Evolutionary conservation across 2,329 filamentous ascomycete species (phyloP), one percentile per base, ranked within the genome.

Genomic region (Epichloe uncinata): DNA sequence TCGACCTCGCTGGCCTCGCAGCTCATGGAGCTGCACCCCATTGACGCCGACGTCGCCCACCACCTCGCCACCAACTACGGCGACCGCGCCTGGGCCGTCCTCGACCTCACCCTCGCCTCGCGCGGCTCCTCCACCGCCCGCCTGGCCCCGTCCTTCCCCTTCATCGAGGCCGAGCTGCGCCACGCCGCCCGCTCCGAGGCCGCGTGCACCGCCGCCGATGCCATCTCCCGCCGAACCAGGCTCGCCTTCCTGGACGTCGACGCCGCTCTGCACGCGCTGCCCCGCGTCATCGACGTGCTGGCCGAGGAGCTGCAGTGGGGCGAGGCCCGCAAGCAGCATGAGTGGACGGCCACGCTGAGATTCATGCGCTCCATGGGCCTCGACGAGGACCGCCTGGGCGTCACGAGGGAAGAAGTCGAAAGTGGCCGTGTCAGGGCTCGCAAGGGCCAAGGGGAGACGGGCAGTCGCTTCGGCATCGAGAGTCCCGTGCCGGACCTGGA

Each of bases 171-270:
- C 33, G 84, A 88, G 64, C 72, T 88, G 35, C 77, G 82, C 36
- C 85, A 87, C 64, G 83, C 81, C 9, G 76, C 85, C 20, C 79
- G 82, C 52, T 76, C 84, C 61, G 84, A 88, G 66, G 82, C 85
- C 52, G 84, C 84, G 2, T 81, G 85, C 63, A 85, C 81, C 3
- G 82, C 82, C 2, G 76, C 82, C 43, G 84, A 88, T 61, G 77
- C 87, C 36, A 74, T 88, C 50, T 80, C 83, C 15, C 79, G 84
- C 50, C 74, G 84, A 50, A 87, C 81, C 42, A 76, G 84, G 49
- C 70, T 88, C 42, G 82, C 84, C n/a, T 88, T 88, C 70, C 68
- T 88, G 54, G 86, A 88, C 63, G 82, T 82, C 1, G 77, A 85
- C 61, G 80, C 80, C 26, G 81, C 84, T 0, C 73, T 87, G 11